Base-by-base conservation (phyloP, 306 rosid species). In the Coriaria nepalensis region DNA sequence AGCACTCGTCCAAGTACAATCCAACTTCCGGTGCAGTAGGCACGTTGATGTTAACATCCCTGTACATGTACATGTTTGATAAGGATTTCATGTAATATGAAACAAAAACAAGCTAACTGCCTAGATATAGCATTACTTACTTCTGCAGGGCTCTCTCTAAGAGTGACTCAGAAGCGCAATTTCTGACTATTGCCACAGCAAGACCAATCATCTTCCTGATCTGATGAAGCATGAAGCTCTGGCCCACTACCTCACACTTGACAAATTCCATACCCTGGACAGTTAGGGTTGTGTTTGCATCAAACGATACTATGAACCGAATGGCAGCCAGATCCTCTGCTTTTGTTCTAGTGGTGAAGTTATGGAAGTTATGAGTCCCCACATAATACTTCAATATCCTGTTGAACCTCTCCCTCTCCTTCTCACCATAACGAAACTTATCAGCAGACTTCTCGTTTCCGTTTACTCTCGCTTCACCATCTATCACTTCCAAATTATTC, bases 201-300 rank as follows among this genome's bases (percentile, higher is more conserved):
- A 88, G 71, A 68, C 97, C 97, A 5, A 88, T 83, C 95, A 84
- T 70, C 72, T 88, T 81, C 49, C 95, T 73, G 56, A 88, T 88
- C 64, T 88, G 97, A 74, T 88, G 95, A 75, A 84, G 97, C 95
- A 88, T 88, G 84, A 88, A 88, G 74, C 97, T 88, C 73, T 88
- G 93, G 35, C 97, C 97, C 60, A 81, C 80, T 58, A 88, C 86
- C 59, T 76, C 97, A 41, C 97, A 88, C 73, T 81, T 88, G 5
- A 81, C 82, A 56, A 88, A 84, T 20, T 78, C 87, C 51, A 84
- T 74, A 39, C 84, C 97, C 32, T 74, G 80, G 43, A 88, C 82
- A 1, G 52, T 61, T 11, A 76, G 52, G 3, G 45, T 42, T 11
- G 78, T 68, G 42, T 64, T 64, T 2, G 97, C 90, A 2, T 68